These are phyloP conservation scores for Diphasiastrum complanatum DNA, from an alignment of 83 land plant genomes.

Conservation along the genomic window DNA sequence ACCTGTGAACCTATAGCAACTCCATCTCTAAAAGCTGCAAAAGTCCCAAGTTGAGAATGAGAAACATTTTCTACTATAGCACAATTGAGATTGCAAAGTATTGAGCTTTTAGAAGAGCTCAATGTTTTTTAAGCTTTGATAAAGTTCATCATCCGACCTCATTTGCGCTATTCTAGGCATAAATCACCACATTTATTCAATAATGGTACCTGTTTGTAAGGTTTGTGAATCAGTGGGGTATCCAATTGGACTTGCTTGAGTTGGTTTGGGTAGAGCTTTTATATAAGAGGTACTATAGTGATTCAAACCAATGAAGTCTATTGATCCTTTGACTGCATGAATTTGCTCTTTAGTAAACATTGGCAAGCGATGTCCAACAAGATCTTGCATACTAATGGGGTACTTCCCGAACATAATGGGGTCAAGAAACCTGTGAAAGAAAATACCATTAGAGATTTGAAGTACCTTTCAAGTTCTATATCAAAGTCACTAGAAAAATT, in stretches of 20 bases:
- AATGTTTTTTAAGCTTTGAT: no score
- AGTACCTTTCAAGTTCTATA: no score
- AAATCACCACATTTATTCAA: no score
- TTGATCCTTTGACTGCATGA: slow-evolving; percentile 58
- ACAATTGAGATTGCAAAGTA: no score
- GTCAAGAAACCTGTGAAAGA: slow-evolving; percentile 62
- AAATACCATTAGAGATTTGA: not conserved
- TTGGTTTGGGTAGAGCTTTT: slow-evolving; percentile 34
- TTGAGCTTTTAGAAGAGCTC: no score
- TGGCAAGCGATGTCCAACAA: slow-evolving; percentile 64
- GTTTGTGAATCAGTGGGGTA: slow-evolving; percentile 34
- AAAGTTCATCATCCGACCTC: no score
- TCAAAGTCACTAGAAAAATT: no score
- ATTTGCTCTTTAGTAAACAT: slow-evolving; percentile 53
- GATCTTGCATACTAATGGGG: slow-evolving; percentile 61
- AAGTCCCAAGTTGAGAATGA: no score
- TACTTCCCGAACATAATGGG: slow-evolving; percentile 87
- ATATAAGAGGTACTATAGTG: slow-evolving; percentile 74
- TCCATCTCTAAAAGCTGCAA: slow-evolving; percentile 45
- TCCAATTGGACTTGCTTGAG: slow-evolving; percentile 17
- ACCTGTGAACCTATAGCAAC: slow-evolving; percentile 64
- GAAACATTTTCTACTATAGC: no score
- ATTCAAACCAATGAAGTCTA: slow-evolving; percentile 80
- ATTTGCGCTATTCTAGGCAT: no score
- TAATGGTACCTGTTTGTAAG: slow-evolving; percentile 10